Conservation (phyloP, 2,329 filamentous ascomycete species). For the Fonsecaea pugnacius region DNA sequence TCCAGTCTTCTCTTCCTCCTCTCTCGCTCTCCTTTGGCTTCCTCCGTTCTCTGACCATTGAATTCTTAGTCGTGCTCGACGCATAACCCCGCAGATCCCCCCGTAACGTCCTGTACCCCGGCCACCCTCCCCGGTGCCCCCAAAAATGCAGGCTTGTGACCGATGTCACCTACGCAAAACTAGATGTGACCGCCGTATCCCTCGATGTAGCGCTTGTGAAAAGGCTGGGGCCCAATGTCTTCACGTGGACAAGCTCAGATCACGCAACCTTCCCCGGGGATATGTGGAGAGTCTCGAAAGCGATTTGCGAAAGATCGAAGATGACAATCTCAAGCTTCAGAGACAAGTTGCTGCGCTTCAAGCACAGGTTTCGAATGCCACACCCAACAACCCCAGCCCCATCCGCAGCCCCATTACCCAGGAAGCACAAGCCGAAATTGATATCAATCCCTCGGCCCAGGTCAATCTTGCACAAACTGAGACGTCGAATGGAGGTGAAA, state of each 20-base stretch:
- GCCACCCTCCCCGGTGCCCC: not conserved
- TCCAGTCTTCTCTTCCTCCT: no score
- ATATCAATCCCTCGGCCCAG: no score
- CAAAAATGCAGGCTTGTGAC: conserved; percentile 42
- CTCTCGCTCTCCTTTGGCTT: not conserved
- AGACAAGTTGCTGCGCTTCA: conserved; percentile 1
- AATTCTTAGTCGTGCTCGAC: no score
- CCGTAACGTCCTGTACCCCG: no score
- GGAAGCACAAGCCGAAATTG: not conserved
- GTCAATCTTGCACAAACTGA: no score
- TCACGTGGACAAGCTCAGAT: conserved; percentile 43
- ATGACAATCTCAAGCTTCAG: conserved; percentile 6
- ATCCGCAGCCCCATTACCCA: not conserved
- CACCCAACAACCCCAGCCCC: not conserved
- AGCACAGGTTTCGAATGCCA: not conserved
- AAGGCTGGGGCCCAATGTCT: conserved; percentile 44
- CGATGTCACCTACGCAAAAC: conserved; percentile 51
- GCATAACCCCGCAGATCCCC: no score
- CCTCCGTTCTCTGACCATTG: no score
- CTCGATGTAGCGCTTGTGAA: conserved; percentile 45
- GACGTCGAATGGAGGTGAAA: no score
- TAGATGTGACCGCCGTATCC: conserved; percentile 48
- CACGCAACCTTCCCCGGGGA: conserved; percentile 43
- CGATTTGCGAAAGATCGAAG: conserved; percentile 6
- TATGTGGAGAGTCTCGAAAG: conserved; percentile 16